Evolutionary conservation across 441 rosid genomes (phyloP), one percentile per base, ranked within the genome.

Genomic region (Flueggea neowawraea): DNA sequence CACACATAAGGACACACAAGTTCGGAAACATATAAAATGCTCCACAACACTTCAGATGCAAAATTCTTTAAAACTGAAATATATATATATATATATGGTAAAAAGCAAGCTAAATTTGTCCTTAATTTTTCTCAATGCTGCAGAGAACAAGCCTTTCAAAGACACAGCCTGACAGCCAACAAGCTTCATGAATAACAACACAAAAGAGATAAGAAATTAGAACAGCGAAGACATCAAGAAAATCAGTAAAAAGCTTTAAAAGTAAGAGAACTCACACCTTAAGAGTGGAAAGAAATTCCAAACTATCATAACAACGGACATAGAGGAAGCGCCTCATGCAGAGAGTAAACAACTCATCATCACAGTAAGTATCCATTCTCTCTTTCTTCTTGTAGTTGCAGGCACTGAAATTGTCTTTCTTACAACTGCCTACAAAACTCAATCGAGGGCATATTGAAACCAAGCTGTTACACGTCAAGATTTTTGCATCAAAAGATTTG

Each of bases 291-390:
- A 92, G 78, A 77, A 92, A 80, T 54, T 92, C 79, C 36, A 71
- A 77, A 66, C 80, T 84, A 64, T 86, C 84, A 49, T 90, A 86
- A 51, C 98, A 92, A n/a, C 87, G 84, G 43, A 82, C 70, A 62
- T 84, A 86, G 41, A 79, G 62, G 73, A 92, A 88, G 60, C 82
- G 79, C 58, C 70, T 82, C 97, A 90, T 75, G 74, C 90, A 88
- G 31, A 62, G 62, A 43, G 44, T 77, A 69, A 81, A 79, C 3
- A 90, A 62, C 49, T 84, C 83, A 58, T 82, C 84, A 43, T 83
- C 86, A 15, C 61, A 75, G 5, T 52, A 47, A 54, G 16, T 52
- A 32, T 41, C 58, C 5, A 71, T 51, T 53, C 70, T 63, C 48
- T 54, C 55, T 31, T 65, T 52, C 41, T 57, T 49, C 45, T 6